Evolutionary conservation across 2,329 filamentous ascomycete species (phyloP).

Genomic region (Stemphylium beticola): DNA sequence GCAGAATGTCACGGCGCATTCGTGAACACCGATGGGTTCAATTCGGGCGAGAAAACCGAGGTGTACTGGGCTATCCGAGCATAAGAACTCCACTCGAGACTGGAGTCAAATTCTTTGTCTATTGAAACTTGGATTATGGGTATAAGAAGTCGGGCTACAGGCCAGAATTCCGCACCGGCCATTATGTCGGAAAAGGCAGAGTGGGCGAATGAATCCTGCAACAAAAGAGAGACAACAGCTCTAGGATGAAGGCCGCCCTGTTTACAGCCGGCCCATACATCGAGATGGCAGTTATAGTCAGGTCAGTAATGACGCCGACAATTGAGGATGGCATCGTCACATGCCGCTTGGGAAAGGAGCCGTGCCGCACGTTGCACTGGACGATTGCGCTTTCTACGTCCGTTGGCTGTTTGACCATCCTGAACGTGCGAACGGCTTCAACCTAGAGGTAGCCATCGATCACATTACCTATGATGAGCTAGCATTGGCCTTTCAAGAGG

Average conservation of each 20-base stretch:
- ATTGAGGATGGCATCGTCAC: too few relatives aligned
- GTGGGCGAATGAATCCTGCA: conserved; percentile 33
- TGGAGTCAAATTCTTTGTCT: not conserved
- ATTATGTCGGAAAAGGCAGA: conserved; percentile 53
- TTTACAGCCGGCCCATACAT: conserved; percentile 42
- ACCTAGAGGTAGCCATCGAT: conserved; percentile 37
- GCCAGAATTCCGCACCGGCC: conserved; percentile 7
- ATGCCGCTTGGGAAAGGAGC: too few relatives aligned
- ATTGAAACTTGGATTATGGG: not conserved
- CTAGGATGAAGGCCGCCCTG: conserved; percentile 29
- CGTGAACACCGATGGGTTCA: not conserved
- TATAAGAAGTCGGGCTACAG: not conserved
- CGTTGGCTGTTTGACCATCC: conserved; percentile 41
- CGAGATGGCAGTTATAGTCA: conserved; percentile 23
- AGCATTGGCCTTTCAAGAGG: conserved; percentile 39
- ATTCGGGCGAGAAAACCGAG: conserved; percentile 53
- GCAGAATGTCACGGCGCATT: not conserved
- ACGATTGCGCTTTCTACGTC: conserved; percentile 36
- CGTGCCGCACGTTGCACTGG: conserved; percentile 8
- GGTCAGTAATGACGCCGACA: too few relatives aligned
- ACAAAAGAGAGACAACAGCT: not conserved
- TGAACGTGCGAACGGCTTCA: conserved; percentile 29
- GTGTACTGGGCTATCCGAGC: conserved; percentile 53
- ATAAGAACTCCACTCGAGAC: conserved; percentile 46
- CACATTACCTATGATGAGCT: conserved; percentile 37